Evolutionary conservation across 495 filamentous ascomycete species (phyloP), one percentile per base, ranked within the genome.

Genomic region (Podospora appendiculata): DNA sequence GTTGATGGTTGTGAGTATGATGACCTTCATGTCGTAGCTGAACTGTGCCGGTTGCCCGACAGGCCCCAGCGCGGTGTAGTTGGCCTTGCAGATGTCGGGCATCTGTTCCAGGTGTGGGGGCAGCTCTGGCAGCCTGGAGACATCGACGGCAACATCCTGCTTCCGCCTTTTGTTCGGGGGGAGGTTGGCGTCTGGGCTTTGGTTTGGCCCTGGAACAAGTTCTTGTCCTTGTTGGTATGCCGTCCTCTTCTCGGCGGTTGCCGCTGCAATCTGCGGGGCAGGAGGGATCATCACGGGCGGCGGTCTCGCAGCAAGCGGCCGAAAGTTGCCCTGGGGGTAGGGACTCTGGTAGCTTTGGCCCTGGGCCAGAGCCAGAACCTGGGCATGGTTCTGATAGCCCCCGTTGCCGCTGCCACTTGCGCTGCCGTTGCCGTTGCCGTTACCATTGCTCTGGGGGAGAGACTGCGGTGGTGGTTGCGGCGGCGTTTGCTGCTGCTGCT

Each of bases 11-110:
- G 48, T 55, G 36, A 58, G 52, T n/a, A 34, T 25, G 17, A 55
- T 34, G n/a, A 47, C 13, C 17, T 41, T 43, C 56, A 55, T 58
- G 40, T 42, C 39, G 16, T 33, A 58, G 43, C 41, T 44, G 48
- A 58, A 58, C 38, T 48, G 16, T 1, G 45, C 13, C 5, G 50
- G 50, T 12, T 42, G 41, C n/a, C 16, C 38, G 12, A 18, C 40
- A 36, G 40, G 14, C 12, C 34, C 40, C 11, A 13, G 16, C 16
- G 17, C 34, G 17, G 41, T 32, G 19, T 14, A 32, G 18, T 19
- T 18, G 25, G 18, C 44, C 33, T 52, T 52, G 40, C 45, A 55
- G 32, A 55, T 51, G 14, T 51, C 44, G 35, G 54, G 54, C 32
- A 12, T 18, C 12, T n/a, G 19, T 25, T 16, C 11, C 2, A 53